These are phyloP conservation scores for Panicum virgatum DNA, from an alignment of 202 grass and related monocot genomes.

Conservation along the genomic window DNA sequence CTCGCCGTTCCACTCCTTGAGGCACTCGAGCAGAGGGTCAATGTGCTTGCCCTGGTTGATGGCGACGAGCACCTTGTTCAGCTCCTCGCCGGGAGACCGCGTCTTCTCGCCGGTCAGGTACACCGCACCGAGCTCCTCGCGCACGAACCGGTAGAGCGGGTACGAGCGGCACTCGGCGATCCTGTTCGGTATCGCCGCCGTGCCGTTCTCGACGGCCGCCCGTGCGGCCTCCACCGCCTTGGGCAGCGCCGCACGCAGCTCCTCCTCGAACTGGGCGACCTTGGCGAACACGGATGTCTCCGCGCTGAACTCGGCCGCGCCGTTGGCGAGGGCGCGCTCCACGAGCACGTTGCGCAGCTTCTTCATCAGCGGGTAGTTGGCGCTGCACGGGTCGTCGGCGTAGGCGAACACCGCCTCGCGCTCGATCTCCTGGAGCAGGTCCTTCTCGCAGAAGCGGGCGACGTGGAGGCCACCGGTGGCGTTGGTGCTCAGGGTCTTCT, in stretches of 20 bases:
- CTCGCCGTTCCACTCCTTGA: conserved; percentile 61
- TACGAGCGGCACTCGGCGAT: conserved; percentile 56
- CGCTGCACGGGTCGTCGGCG: conserved; percentile 70
- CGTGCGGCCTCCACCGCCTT: conserved; percentile 48
- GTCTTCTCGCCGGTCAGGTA: conserved; percentile 56
- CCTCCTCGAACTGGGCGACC: background rate
- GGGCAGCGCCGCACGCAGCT: conserved; percentile 40
- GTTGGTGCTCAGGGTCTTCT: conserved; percentile 50
- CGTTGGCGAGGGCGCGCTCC: conserved; percentile 48
- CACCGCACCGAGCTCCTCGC: conserved; percentile 20
- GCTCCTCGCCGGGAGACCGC: conserved; percentile 61
- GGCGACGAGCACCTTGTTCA: conserved; percentile 64
- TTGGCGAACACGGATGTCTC: conserved; percentile 48
- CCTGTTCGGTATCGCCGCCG: conserved; percentile 37
- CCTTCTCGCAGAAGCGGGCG: conserved; percentile 61
- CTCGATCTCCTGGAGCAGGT: conserved; percentile 64
- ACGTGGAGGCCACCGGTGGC: conserved; percentile 46
- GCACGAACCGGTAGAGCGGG: conserved; percentile 30
- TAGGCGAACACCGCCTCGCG: conserved; percentile 63
- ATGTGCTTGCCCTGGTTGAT: conserved; percentile 57
- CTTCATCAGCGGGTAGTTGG: conserved; percentile 63
- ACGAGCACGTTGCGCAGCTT: conserved; percentile 64
- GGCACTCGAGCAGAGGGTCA: conserved; percentile 34
- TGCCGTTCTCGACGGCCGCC: conserved; percentile 45
- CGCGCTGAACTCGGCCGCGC: background rate